phyloP scores from a whole-genome alignment of 2,329 filamentous ascomycete species.

The Diplodia corticola region DNA sequence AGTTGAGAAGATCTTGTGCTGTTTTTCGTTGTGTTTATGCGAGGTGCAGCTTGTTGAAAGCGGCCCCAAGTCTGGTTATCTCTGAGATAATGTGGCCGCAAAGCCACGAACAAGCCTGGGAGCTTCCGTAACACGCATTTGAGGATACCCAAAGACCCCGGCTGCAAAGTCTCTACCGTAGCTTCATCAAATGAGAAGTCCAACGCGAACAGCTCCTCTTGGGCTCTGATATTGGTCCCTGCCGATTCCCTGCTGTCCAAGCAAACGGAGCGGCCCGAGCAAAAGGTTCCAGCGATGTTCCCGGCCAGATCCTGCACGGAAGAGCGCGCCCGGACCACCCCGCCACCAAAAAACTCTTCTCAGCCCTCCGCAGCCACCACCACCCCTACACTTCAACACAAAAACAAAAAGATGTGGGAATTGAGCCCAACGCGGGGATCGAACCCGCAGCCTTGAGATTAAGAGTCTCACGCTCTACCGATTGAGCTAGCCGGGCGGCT shows the following conservation, averaged over 20 bases:
- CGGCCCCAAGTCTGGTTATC: background rate
- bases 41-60: background rate
- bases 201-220: background rate
- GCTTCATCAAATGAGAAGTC: background rate
- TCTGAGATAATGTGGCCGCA: background rate
- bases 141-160: background rate
- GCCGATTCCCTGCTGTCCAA: background rate
- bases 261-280: background rate
- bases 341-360: background rate
- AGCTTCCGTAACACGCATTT: background rate
- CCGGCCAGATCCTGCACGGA: background rate
- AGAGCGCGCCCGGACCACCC: background rate
- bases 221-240: background rate
- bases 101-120: background rate
- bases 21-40: background rate
- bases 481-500: constrained; percentile 26
- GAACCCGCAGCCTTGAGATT: constrained; percentile 25
- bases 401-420: constrained; percentile 16
- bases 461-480: constrained; percentile 28
- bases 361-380: constrained; percentile 24
- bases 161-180: fast-evolving
- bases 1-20: background rate
- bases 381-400: background rate
- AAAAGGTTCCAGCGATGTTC: background rate
- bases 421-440: constrained; percentile 24